phyloP scores from a whole-genome alignment of 257 asterid genomes.

The Haberlea rhodopensis region DNA sequence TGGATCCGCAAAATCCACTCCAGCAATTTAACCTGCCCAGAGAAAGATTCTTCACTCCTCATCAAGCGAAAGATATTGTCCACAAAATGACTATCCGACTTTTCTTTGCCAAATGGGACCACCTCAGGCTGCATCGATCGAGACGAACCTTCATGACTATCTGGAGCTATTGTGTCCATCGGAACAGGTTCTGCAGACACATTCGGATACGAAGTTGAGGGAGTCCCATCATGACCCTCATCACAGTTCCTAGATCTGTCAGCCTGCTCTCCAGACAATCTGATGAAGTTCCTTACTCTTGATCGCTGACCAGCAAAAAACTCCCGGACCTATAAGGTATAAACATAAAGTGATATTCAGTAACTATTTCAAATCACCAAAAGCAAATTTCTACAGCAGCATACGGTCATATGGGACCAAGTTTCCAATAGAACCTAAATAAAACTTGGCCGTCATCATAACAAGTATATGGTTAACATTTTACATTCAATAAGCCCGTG shows the following conservation, averaged over 20 bases:
- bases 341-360: conserved; percentile 15
- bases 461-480: background rate
- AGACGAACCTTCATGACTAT: conserved; percentile 57
- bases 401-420: background rate
- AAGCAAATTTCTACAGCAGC: background rate
- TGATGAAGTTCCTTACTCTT: conserved; percentile 75
- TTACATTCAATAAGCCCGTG: conserved; percentile 15
- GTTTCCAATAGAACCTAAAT: background rate
- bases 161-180: conserved; percentile 52
- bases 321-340: conserved; percentile 66
- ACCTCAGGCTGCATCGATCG: conserved; percentile 49
- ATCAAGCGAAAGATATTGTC: conserved; percentile 66
- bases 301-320: conserved; percentile 75
- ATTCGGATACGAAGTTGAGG: conserved; percentile 41
- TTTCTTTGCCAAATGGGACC: conserved; percentile 47
- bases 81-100: conserved; percentile 59
- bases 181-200: conserved; percentile 62
- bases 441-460: background rate
- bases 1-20: conserved; percentile 71
- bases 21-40: conserved; percentile 88
- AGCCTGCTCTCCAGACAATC: conserved; percentile 64
- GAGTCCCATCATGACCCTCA: conserved; percentile 38
- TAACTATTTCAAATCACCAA: background rate
- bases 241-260: conserved; percentile 40
- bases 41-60: conserved; percentile 88